Evolutionary conservation across 139 green algal species (phyloP), one percentile per base, ranked within the genome.

Genomic region (Asterochloris sp.): DNA sequence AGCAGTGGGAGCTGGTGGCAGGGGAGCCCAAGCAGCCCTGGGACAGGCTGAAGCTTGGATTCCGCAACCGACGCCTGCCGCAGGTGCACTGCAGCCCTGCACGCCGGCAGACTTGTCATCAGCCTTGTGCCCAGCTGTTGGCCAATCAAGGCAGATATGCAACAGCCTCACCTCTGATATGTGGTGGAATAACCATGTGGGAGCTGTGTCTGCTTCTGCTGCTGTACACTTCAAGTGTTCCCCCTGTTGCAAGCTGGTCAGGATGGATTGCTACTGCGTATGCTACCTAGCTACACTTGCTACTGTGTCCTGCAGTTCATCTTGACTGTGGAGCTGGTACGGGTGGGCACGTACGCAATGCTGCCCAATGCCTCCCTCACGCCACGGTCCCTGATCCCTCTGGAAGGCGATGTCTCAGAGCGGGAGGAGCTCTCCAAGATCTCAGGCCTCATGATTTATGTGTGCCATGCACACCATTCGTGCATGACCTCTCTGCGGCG

Each of bases 1-100:
- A 95, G 90, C 92, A 95, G 84, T 95, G 90, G 90, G 87, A 95
- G 76, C 80, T 93, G 77, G 69, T 76, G 21, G 68, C 79, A 10
- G 66, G 67, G 11, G 76, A 78, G 64, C 47, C 81, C 11, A 62
- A 62, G 69, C 78, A 68, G 23, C 63, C 87, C 14, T 95, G 90
- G 90, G 66, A 84, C 38, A 26, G 29, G 47, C 76, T 83, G 73
- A 77, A 29, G 0, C 54, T 93, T 66, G 79, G 76, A 11, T 76
- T 95, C 21, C 83, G 83, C 28, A 92, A 87, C 76, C 84, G 91
- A 29, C 85, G 86, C 10, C 83, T 94, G 38, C 87, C 89, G 17
- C 83, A 91, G 27, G 83, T 91, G 62, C 38, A 12, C 27, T 76
- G 64, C 64, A 82, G 19, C 28, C 27, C 76, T 74, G 29, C 29